Base-by-base conservation (phyloP, 2,329 filamentous ascomycete species). In the Fusarium oxysporum region DNA sequence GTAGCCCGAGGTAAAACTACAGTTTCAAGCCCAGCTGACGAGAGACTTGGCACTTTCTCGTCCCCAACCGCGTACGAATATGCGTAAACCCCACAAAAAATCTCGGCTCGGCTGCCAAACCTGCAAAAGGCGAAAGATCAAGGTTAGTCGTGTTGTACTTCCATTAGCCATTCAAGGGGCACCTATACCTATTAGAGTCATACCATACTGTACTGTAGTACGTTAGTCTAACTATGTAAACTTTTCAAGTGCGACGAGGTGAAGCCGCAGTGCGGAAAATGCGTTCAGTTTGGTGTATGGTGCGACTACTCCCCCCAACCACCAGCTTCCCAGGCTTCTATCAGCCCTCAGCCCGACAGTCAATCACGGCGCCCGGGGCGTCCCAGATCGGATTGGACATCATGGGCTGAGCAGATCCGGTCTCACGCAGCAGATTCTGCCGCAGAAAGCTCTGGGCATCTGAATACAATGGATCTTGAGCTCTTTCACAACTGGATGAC, bases 41-140 rank as follows among this genome's bases (percentile, higher is more conserved):
- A 9, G 16, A 12, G 17, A 44, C 0, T 19, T 16, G 4, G 0
- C 23, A 19, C 11, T 12, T 25, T 19, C 12, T 1, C 1, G 23
- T 16, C 23, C 41, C 10, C 17, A 23, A 19, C 17, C 17, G 16
- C 7, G 25, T 30, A 47, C 3, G 25, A 30, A 11, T 3, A 47
- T 47, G 25, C 44, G 44, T 47, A 47, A 47, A 16, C 44, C 44
- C 28, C 44, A 47, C 12, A 47, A 47, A 47, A 47, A 30, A 13
- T 47, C 44, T 14, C 44, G 44, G 19, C 23, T 47, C 8, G 44
- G 48, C 4, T 53, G 33, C 4, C 33, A 53, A 16, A 3, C 2
- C 8, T 53, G 48, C 33, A 53, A 53, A 8, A 37, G 13, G 19
- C 48, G 48, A 14, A 53, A 35, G 33, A 37, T 25, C 12, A 53